Conservation (phyloP, 495 filamentous ascomycete species). For the Tetracladium setigerum region DNA sequence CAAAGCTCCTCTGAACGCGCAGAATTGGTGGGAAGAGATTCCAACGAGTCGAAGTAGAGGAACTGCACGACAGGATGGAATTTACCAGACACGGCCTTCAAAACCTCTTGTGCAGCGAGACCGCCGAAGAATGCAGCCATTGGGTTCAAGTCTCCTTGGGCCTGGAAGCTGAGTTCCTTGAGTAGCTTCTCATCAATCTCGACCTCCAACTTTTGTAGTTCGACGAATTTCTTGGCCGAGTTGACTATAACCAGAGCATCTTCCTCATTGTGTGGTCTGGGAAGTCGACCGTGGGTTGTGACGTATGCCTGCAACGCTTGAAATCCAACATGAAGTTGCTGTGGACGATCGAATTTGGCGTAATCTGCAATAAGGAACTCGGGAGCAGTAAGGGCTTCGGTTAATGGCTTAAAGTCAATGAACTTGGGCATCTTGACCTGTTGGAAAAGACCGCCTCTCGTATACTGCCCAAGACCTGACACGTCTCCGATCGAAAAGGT, state of each 20-base stretch:
- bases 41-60: conserved; percentile 95
- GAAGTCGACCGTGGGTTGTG: conserved; percentile 62
- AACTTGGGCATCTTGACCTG: conserved; percentile 98
- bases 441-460: conserved; percentile 78
- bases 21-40: conserved; percentile 72
- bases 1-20: conserved; percentile 80
- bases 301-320: conserved; percentile 86
- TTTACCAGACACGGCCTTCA: conserved; percentile 97
- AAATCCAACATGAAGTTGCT: conserved; percentile 85
- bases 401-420: conserved; percentile 78
- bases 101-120: conserved; percentile 88
- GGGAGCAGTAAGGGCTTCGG: conserved; percentile 70
- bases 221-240: conserved; percentile 61
- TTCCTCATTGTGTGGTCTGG: conserved; percentile 71
- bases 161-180: conserved; percentile 90
- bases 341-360: conserved; percentile 92
- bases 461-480: conserved; percentile 74
- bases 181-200: conserved; percentile 91
- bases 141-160: conserved; percentile 82
- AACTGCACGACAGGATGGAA: conserved; percentile 89
- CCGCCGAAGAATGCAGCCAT: conserved; percentile 96
- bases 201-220: conserved; percentile 59
- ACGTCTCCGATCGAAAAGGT: conserved; percentile 97
- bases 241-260: conserved; percentile 75
- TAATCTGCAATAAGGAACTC: conserved; percentile 90